Conservation (phyloP, 2,329 filamentous ascomycete genomes). For the Colletotrichum graminicola region DNA sequence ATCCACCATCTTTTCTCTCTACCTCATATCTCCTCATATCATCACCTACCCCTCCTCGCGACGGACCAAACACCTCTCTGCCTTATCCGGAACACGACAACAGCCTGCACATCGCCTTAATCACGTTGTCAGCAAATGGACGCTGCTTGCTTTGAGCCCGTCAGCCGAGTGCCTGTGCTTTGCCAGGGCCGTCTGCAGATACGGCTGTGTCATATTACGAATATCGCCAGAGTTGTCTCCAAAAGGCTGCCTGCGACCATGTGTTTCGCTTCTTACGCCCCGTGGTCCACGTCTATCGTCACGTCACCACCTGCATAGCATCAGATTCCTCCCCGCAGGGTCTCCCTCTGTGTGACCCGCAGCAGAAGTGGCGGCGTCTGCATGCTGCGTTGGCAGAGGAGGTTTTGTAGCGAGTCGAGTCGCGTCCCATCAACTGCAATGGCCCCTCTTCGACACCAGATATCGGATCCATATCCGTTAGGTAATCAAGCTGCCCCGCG, state of each 20-base stretch:
- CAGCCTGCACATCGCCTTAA: neutral
- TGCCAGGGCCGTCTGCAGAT: too few species aligned
- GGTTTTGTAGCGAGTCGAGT: conserved; percentile 35
- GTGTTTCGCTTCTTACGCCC: neutral
- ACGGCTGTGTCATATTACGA: neutral
- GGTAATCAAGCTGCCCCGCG: conserved; percentile 37
- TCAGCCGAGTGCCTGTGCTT: neutral
- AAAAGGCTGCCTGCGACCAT: neutral
- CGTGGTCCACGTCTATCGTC: conserved; percentile 33
- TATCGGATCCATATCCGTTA: conserved; percentile 31
- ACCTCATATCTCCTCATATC: conserved; percentile 18
- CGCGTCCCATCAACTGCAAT: conserved; percentile 24
- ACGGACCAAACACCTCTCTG: conserved; percentile 11
- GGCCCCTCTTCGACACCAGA: conserved; percentile 33
- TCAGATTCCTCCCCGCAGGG: conserved; percentile 39
- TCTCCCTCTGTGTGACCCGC: conserved; percentile 35
- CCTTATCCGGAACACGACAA: neutral
- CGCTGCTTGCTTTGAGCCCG: neutral
- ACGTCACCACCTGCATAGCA: conserved; percentile 38
- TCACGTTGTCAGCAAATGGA: too few species aligned
- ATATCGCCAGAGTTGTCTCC: neutral
- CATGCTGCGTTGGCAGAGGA: conserved; percentile 43
- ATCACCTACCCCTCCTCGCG: conserved; percentile 38
- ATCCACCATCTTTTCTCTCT: conserved; percentile 38
- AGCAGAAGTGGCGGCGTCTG: conserved; percentile 40